These are phyloP conservation scores for Saitozyma podzolica DNA, from an alignment of 768 basidiomycete species.

Conservation along the genomic window DNA sequence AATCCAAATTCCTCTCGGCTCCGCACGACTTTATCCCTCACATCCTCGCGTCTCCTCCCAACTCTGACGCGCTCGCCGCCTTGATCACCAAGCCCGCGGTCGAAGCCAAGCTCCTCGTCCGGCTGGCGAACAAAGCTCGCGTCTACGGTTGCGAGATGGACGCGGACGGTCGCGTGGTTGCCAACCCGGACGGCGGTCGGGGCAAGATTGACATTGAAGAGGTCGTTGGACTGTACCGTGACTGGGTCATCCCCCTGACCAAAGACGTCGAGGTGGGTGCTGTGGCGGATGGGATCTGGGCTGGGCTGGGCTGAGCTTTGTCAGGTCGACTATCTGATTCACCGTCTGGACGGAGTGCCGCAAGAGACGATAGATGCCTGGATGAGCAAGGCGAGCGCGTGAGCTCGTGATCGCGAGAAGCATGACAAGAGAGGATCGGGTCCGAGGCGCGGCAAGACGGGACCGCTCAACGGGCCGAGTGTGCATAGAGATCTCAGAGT, in stretches of 20 bases:
- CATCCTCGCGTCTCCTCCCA: conserved; percentile 66
- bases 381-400: conserved; percentile 15
- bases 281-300: conserved; percentile 6
- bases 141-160: conserved; percentile 80
- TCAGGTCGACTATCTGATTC: conserved; percentile 93
- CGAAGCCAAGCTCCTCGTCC: conserved; percentile 75
- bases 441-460: too few relatives aligned
- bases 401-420: too few relatives aligned
- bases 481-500: too few relatives aligned
- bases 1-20: conserved; percentile 87
- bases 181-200: conserved; percentile 23
- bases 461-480: too few relatives aligned
- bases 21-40: conserved; percentile 89
- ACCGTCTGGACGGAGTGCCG: conserved; percentile 79
- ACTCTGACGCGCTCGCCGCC: conserved; percentile 72
- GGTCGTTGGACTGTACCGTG: conserved; percentile 89
- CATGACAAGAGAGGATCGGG: too few relatives aligned
- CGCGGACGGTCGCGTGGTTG: conserved; percentile 45
- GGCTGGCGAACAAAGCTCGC: conserved; percentile 79
- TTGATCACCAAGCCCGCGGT: conserved; percentile 98
- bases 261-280: conserved; percentile 90
- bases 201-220: conserved; percentile 87
- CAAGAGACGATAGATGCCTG: conserved; percentile 75
- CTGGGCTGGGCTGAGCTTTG: background rate
- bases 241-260: conserved; percentile 93